phyloP scores from a whole-genome alignment of 352 stramenopile genomes.

The Globisporangium abappressorium region DNA sequence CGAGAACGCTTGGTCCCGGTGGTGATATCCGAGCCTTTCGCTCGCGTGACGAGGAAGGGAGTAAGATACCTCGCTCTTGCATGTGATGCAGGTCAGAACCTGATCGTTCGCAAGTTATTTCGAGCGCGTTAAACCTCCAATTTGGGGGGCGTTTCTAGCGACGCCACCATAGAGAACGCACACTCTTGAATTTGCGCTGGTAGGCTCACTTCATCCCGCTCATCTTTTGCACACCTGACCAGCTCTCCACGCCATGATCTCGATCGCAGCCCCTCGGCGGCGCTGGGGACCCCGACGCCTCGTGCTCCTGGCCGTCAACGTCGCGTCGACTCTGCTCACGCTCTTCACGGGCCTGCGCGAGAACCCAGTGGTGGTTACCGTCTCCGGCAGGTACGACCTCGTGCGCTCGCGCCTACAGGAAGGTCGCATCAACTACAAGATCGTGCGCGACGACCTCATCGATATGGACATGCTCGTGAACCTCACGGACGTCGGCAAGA shows the following conservation, averaged over 20 bases:
- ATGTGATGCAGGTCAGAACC: too few species aligned
- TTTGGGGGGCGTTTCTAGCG: too few species aligned
- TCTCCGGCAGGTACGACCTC: slow-evolving; percentile 20
- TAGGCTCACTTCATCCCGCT: too few species aligned
- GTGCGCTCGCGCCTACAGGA: slow-evolving; percentile 18
- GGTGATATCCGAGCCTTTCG: too few species aligned
- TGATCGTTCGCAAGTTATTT: too few species aligned
- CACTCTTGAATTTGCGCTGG: too few species aligned
- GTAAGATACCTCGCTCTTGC: too few species aligned
- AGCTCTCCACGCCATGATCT: not conserved
- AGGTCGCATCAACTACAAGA: slow-evolving; percentile 23
- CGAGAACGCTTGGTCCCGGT: too few species aligned
- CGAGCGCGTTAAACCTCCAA: too few species aligned
- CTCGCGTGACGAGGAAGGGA: too few species aligned
- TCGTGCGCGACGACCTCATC: slow-evolving; percentile 16
- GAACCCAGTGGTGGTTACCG: slow-evolving; percentile 21
- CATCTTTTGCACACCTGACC: too few species aligned
- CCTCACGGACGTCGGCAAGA: slow-evolving; percentile 17
- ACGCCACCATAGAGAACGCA: too few species aligned
- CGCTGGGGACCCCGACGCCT: not conserved
- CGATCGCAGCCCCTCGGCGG: not conserved
- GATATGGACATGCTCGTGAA: slow-evolving; percentile 11
- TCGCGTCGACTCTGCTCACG: slow-evolving; percentile 25
- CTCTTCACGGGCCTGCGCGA: slow-evolving; percentile 24
- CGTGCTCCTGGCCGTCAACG: slow-evolving; percentile 16